A percentile compares a stretch with the other conserved stretches of the same genome.
Conservation (phyloP, 768 basidiomycete species). For the Amanita subjunquillea region DNA sequence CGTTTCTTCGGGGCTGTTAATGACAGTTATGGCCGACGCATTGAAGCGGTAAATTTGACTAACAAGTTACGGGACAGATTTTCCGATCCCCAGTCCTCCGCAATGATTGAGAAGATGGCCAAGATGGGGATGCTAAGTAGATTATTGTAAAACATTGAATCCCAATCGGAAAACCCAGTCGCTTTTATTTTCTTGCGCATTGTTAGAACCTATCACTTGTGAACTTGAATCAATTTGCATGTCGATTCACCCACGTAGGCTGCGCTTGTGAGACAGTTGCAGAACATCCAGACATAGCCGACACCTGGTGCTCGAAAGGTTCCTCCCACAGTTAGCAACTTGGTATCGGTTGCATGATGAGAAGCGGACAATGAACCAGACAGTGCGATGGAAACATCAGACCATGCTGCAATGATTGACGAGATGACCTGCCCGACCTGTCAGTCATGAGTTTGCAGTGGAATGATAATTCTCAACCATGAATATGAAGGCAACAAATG, state of each 20-base stretch:
- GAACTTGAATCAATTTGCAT: background rate
- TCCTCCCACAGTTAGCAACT: constrained; percentile 30
- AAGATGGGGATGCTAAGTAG: constrained; percentile 89
- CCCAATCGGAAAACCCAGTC: constrained; percentile 96
- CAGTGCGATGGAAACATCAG: constrained; percentile 56
- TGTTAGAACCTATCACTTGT: constrained; percentile 58
- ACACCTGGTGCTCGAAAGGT: constrained; percentile 47
- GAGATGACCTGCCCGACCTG: constrained; percentile 59
- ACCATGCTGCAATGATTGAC: constrained; percentile 94
- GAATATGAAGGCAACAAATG: constrained; percentile 80
- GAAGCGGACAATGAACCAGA: constrained; percentile 24
- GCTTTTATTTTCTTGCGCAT: constrained; percentile 96
- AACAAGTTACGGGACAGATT: constrained; percentile 84
- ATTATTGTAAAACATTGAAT: constrained; percentile 99
- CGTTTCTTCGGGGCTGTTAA: constrained; percentile 66
- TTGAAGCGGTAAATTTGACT: constrained; percentile 19
- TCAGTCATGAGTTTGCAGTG: background rate
- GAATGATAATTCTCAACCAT: constrained; percentile 50
- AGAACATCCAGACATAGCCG: constrained; percentile 95
- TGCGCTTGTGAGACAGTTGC: constrained; percentile 86
- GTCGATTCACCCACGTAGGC: constrained; percentile 57
- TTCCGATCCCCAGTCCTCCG: constrained; percentile 83
- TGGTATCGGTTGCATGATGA: constrained; percentile 22
- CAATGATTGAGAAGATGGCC: constrained; percentile 65
- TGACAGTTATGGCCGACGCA: constrained; percentile 5